phyloP scores from a whole-genome alignment of 345 rosid species.

The Microcos paniculata region DNA sequence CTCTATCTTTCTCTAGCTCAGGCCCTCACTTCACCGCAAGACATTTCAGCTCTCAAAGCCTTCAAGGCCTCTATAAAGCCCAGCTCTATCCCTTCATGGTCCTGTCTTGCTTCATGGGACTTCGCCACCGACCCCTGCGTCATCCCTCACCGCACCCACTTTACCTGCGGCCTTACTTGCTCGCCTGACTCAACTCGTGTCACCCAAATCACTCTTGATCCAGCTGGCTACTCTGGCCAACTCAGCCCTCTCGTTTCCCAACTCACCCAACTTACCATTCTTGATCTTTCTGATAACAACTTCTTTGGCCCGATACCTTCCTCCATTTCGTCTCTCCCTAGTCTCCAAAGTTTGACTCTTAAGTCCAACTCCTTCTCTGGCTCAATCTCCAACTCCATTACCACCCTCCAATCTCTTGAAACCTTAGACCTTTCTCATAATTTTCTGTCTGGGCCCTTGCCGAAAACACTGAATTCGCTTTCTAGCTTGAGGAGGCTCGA shows the following conservation, averaged over 20 bases:
- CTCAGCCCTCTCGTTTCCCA: conserved; percentile 64
- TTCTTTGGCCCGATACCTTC: conserved; percentile 66
- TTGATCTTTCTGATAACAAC: conserved; percentile 75
- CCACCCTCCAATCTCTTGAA: conserved; percentile 45
- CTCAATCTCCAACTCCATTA: conserved; percentile 46
- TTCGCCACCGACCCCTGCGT: conserved; percentile 66
- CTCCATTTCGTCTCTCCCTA: conserved; percentile 52
- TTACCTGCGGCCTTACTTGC: conserved; percentile 64
- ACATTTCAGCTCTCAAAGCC: conserved; percentile 60
- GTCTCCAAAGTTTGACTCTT: conserved; percentile 56
- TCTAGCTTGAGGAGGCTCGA: conserved; percentile 54
- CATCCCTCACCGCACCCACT: conserved; percentile 64
- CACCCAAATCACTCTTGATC: conserved; percentile 73
- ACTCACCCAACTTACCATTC: conserved; percentile 54
- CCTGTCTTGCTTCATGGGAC: conserved; percentile 74
- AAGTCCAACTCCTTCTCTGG: conserved; percentile 74
- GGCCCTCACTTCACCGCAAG: conserved; percentile 43
- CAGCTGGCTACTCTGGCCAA: conserved; percentile 76
- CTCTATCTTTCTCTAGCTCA: background rate
- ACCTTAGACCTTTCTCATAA: conserved; percentile 65
- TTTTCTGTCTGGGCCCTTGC: conserved; percentile 62
- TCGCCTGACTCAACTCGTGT: conserved; percentile 55
- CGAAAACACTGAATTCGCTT: conserved; percentile 38
- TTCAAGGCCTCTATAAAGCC: conserved; percentile 58
- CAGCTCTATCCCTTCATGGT: conserved; percentile 51